These are phyloP conservation scores for Cyclocybe cylindracea DNA, from an alignment of 768 basidiomycete genomes.

Conservation along the genomic window DNA sequence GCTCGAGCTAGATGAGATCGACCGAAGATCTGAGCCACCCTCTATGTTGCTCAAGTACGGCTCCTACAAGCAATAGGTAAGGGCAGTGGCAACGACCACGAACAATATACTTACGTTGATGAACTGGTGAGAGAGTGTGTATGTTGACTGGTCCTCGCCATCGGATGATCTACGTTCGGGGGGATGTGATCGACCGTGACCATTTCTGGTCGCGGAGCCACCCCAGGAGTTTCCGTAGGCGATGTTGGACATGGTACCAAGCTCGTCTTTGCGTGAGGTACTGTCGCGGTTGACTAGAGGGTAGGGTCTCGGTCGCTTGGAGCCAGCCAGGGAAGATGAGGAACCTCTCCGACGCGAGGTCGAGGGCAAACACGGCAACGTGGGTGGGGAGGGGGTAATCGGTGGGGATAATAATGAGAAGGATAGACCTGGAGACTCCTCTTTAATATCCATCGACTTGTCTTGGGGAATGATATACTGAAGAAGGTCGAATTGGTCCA, in stretches of 20 bases:
- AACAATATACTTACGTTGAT: slow-evolving; percentile 28
- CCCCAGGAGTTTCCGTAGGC: slow-evolving; percentile 32
- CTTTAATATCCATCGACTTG: slow-evolving; percentile 42
- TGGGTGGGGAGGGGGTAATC: slow-evolving; percentile 24
- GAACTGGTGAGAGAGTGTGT: slow-evolving; percentile 32
- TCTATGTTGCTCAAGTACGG: slow-evolving; percentile 28
- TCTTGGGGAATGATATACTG: slow-evolving; percentile 22
- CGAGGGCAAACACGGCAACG: slow-evolving; percentile 26
- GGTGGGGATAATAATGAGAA: slow-evolving; percentile 39
- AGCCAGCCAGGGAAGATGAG: slow-evolving; percentile 29
- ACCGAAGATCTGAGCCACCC: slow-evolving; percentile 26
- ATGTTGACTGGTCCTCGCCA: slow-evolving; percentile 34
- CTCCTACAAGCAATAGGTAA: slow-evolving; percentile 20
- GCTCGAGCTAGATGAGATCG: slow-evolving; percentile 44
- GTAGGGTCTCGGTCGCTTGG: slow-evolving; percentile 39
- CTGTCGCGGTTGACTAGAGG: slow-evolving; percentile 30
- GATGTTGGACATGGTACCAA: slow-evolving; percentile 35
- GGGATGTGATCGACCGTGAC: slow-evolving; percentile 30
- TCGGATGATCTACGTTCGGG: slow-evolving; percentile 41
- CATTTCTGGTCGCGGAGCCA: slow-evolving; percentile 26
- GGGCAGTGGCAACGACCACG: neutral
- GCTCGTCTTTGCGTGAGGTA: slow-evolving; percentile 30
- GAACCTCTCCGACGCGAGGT: slow-evolving; percentile 33
- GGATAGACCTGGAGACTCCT: slow-evolving; percentile 37
- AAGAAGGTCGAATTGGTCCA: slow-evolving; percentile 39